phyloP scores from a whole-genome alignment of 2,329 filamentous ascomycete species.

The Venturiaceae sp. region DNA sequence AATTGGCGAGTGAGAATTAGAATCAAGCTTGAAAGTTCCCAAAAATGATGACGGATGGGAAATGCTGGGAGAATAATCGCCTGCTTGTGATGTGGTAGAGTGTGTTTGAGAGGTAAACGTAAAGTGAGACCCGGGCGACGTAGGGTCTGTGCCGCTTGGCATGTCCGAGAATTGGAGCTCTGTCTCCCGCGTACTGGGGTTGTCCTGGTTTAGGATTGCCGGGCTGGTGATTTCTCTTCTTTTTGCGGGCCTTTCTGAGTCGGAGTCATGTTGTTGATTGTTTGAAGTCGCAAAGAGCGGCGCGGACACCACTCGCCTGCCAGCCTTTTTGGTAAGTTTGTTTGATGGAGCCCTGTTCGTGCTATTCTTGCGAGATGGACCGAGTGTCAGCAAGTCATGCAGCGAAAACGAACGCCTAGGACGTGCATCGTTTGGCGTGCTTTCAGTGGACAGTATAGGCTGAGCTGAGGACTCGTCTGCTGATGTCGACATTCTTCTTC shows the following conservation, averaged over 20 bases:
- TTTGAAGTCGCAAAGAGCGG: neutral
- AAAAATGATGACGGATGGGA: neutral
- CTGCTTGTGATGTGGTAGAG: neutral
- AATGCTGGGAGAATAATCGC: neutral
- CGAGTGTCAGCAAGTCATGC: slow-evolving; percentile 15
- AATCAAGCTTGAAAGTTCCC: neutral
- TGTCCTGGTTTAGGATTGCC: slow-evolving; percentile 16
- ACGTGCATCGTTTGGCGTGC: slow-evolving; percentile 8
- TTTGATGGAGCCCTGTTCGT: neutral
- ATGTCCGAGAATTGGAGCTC: neutral
- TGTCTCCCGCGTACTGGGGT: neutral
- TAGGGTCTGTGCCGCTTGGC: neutral
- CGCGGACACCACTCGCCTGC: neutral
- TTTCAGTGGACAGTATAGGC: neutral
- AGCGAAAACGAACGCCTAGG: slow-evolving; percentile 42
- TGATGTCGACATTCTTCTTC: neutral
- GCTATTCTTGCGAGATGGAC: slow-evolving; percentile 4
- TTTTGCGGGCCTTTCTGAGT: slow-evolving; percentile 15
- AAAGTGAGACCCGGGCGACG: neutral
- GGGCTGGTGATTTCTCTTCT: slow-evolving; percentile 32
- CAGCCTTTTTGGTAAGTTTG: slow-evolving; percentile 2
- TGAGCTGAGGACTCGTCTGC: neutral
- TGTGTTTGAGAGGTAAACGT: slow-evolving; percentile 11
- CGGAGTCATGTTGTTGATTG: slow-evolving; percentile 1
- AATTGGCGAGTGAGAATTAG: slow-evolving; percentile 8